Conservation (phyloP, 225 moss, liverwort and hornwort species). For the Asterella californica region DNA sequence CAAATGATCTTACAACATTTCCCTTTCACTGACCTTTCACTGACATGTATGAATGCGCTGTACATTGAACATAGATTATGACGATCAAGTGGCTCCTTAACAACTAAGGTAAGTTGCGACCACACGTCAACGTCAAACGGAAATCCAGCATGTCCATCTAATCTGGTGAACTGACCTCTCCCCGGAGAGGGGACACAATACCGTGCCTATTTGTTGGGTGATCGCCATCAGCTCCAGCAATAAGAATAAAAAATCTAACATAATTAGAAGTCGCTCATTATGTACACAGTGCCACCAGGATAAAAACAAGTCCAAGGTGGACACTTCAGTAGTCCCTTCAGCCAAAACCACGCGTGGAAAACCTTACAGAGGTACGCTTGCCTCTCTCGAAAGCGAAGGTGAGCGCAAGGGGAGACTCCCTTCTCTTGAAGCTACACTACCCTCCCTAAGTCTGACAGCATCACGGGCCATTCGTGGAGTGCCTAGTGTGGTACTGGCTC, state of each 20-base stretch:
- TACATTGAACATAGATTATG: not conserved
- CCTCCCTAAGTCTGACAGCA: constrained; percentile 57
- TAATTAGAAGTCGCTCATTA: not conserved
- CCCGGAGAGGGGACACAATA: not conserved
- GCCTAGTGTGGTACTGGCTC: constrained; percentile 72
- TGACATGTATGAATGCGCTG: not conserved
- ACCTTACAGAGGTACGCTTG: constrained; percentile 20
- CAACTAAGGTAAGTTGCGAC: not conserved
- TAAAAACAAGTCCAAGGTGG: not conserved
- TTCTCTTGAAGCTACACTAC: constrained; percentile 61
- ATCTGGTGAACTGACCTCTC: not conserved
- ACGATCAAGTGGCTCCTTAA: not conserved
- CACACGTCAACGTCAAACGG: not conserved
- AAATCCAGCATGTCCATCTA: not conserved
- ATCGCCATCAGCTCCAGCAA: not conserved
- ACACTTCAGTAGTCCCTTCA: not conserved
- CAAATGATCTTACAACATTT: not conserved
- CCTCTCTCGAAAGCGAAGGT: constrained; percentile 52
- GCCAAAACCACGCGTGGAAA: not conserved
- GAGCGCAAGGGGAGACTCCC: constrained; percentile 68
- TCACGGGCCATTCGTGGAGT: constrained; percentile 59
- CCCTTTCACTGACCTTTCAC: not conserved
- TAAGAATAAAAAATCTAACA: too few species aligned
- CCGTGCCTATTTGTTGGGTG: not conserved
- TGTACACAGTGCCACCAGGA: not conserved